Base-by-base conservation (phyloP, 805 yeast species). In the Wickerhamiella brachini region DNA sequence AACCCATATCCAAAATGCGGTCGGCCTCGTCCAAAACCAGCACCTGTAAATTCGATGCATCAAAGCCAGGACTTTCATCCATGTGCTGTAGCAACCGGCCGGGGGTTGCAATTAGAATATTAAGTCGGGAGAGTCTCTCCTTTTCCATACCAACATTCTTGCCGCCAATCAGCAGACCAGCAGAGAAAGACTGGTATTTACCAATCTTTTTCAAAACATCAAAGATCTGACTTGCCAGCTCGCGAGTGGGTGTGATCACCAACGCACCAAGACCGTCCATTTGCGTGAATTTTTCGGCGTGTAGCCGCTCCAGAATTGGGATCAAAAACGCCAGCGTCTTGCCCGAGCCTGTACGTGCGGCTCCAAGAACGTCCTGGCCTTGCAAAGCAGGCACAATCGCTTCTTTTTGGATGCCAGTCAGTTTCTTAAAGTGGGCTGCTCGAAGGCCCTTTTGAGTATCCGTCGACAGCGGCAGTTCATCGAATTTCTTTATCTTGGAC, bases 81-180 rank as follows among this genome's bases (percentile, higher is more conserved):
- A 88, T 75, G 63, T 88, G 96, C 63, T 88, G 97, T 45, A 89
- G 71, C 18, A 88, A 68, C 64, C 97, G 74, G 3, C 97, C 97
- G 0, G 97, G 97, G 0, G 97, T 88, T 13, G 95, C 93, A 31
- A 88, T 83, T 51, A 88, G 70, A 44, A 88, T 84, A 65, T 88
- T 89, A 68, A 88, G 81, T 57, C 76, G 76, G 0, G 82, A 76
- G 7, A 88, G 77, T 63, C 97, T 76, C 49, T 85, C 95, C 54
- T 78, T 77, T 65, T 88, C 97, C 58, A 74, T 84, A 53, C 78
- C 76, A 29, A 84, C 83, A 62, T 87, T 95, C 63, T 89, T 87
- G 39, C 97, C 97, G 48, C 97, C 97, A 60, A 89, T 88, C 10
- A 89, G 90, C 53, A 88, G 71, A 53, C 95, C 96, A 0, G 95